These are phyloP conservation scores for Raphanus raphanistrum DNA, from an alignment of 345 rosid genomes.

Conservation along the genomic window DNA sequence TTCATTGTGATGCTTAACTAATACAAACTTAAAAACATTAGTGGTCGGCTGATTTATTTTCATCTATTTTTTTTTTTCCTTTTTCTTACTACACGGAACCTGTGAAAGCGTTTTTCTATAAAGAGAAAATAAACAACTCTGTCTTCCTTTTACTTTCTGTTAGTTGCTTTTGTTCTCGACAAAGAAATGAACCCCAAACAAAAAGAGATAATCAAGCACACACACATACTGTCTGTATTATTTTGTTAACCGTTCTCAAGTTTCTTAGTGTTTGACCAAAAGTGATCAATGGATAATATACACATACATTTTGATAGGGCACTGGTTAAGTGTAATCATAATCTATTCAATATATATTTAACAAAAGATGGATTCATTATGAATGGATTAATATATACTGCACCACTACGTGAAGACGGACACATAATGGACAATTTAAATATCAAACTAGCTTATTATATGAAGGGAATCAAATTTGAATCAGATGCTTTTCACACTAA, in stretches of 20 bases:
- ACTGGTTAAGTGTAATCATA: slow-evolving; percentile 23
- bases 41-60: slow-evolving; percentile 5
- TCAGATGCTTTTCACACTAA: slow-evolving; percentile 41
- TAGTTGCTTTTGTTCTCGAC: slow-evolving; percentile 11
- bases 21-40: not conserved
- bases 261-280: slow-evolving; percentile 30
- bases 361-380: slow-evolving; percentile 2
- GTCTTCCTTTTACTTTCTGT: slow-evolving; percentile 15
- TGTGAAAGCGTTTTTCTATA: not conserved
- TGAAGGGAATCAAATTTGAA: slow-evolving; percentile 31
- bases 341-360: not conserved
- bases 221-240: slow-evolving; percentile 4
- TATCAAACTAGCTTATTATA: slow-evolving; percentile 10
- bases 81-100: slow-evolving; percentile 11
- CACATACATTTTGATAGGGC: not conserved
- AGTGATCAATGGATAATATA: slow-evolving; percentile 16
- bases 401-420: not conserved
- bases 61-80: not conserved
- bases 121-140: not conserved
- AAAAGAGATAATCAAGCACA: slow-evolving; percentile 1
- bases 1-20: not conserved
- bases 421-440: not conserved
- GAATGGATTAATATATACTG: not conserved
- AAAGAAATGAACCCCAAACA: slow-evolving; percentile 5
- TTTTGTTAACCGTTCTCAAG: not conserved